Percentiles rank a stretch among this genome's conserved stretches.
phyloP scores from a whole-genome alignment of 140 eudicot species.

The Anethum foeniculum region DNA sequence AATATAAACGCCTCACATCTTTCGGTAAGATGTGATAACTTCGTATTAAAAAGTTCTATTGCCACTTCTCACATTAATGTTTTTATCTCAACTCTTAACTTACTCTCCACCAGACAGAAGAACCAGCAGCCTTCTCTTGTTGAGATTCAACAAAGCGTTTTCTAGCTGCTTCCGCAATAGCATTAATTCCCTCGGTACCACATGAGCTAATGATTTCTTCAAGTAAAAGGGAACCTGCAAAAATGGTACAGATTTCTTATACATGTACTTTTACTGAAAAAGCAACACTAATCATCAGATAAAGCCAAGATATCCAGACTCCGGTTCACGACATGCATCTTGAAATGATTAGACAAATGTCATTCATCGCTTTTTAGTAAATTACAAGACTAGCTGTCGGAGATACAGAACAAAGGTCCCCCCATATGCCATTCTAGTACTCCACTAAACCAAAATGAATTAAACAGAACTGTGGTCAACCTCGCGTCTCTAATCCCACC shows the following conservation, averaged over 20 bases:
- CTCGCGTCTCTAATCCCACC: not conserved
- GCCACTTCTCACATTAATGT: not conserved
- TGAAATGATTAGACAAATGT: not conserved
- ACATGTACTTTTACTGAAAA: not conserved
- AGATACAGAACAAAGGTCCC: not conserved
- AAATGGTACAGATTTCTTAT: not conserved
- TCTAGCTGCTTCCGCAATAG: constrained; percentile 63
- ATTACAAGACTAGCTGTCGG: not conserved
- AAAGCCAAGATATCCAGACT: not conserved
- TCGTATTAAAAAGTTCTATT: not conserved
- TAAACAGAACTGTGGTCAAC: not conserved
- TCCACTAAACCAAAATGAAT: not conserved
- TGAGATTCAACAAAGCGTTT: constrained; percentile 68
- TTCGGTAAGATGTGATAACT: not conserved
- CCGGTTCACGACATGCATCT: not conserved
- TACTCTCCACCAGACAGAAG: constrained; percentile 96
- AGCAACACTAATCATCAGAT: constrained; percentile 4
- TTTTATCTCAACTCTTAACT: constrained; percentile 16
- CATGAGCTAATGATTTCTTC: constrained; percentile 69
- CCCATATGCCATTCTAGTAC: not conserved
- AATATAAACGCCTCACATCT: not conserved
- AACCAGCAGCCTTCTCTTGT: constrained; percentile 54
- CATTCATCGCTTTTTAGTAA: not conserved
- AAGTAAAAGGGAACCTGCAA: constrained; percentile 69
- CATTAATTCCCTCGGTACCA: constrained; percentile 64